Evolutionary conservation across 495 filamentous ascomycete genomes (phyloP).

Genomic region (Tetracladium setigerum): DNA sequence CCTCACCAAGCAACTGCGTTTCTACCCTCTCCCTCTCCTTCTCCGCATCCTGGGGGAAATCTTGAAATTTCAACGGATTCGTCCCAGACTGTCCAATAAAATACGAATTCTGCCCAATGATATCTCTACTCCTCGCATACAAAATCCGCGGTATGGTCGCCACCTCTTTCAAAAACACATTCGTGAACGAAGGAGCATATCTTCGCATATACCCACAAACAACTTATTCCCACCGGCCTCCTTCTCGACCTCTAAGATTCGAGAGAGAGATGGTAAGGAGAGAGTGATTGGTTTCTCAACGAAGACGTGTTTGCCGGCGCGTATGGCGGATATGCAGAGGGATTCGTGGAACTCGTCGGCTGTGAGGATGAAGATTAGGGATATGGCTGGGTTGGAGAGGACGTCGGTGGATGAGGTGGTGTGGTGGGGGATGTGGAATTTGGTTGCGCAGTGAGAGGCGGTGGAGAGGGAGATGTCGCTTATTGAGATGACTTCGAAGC

Average conservation of each 20-base stretch:
- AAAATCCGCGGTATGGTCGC: slow-evolving; percentile 33
- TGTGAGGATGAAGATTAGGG: slow-evolving; percentile 44
- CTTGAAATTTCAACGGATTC: slow-evolving; percentile 30
- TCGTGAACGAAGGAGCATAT: slow-evolving; percentile 44
- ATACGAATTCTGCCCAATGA: slow-evolving; percentile 38
- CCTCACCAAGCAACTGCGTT: background rate
- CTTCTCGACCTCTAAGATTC: slow-evolving; percentile 24
- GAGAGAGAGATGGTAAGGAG: background rate
- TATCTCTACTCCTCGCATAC: slow-evolving; percentile 47
- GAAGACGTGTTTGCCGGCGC: slow-evolving; percentile 44
- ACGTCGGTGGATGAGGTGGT: slow-evolving; percentile 1
- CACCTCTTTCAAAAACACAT: slow-evolving; percentile 39
- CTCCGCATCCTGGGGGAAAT: slow-evolving; percentile 21
- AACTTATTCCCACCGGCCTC: slow-evolving; percentile 21
- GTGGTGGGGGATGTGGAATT: slow-evolving; percentile 1
- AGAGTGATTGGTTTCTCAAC: slow-evolving; percentile 45
- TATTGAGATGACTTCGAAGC: slow-evolving; percentile 2
- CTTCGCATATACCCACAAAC: slow-evolving; percentile 48
- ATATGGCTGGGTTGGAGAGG: slow-evolving; percentile 26
- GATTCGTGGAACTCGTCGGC: slow-evolving; percentile 42
- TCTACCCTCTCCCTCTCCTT: slow-evolving; percentile 3
- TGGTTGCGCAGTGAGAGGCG: slow-evolving; percentile 4
- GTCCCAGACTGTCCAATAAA: slow-evolving; percentile 44
- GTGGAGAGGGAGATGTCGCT: slow-evolving; percentile 15
- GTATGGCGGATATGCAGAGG: slow-evolving; percentile 40